Evolutionary conservation across 2,329 filamentous ascomycete species (phyloP).

Genomic region (Ophiostoma quercus): DNA sequence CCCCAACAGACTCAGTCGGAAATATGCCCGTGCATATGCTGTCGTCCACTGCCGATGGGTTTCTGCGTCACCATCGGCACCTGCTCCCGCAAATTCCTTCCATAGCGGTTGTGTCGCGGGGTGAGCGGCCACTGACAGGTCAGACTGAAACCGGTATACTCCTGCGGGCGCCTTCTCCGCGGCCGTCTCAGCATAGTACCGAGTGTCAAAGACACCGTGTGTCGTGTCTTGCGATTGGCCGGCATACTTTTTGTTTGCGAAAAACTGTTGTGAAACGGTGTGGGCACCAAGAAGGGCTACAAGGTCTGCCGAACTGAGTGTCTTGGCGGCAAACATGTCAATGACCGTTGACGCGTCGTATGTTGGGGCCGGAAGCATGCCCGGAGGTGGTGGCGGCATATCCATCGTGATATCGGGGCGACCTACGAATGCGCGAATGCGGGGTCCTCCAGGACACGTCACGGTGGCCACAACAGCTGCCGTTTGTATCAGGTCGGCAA

Average conservation of each 20-base stretch:
- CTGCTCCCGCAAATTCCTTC: constrained; percentile 34
- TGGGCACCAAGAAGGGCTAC: constrained; percentile 53
- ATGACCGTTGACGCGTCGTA: constrained; percentile 41
- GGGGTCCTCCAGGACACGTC: constrained; percentile 48
- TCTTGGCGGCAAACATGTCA: constrained; percentile 46
- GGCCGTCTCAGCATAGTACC: constrained; percentile 42
- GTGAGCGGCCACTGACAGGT: constrained; percentile 39
- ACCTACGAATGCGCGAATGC: constrained; percentile 46
- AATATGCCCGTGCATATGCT: constrained; percentile 49
- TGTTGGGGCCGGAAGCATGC: constrained; percentile 42
- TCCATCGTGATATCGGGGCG: constrained; percentile 39
- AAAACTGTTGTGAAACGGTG: constrained; percentile 44
- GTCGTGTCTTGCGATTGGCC: constrained; percentile 45
- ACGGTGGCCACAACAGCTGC: constrained; percentile 45
- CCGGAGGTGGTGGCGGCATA: constrained; percentile 37
- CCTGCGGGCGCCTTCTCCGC: constrained; percentile 31
- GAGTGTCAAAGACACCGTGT: constrained; percentile 46
- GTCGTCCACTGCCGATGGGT: constrained; percentile 37
- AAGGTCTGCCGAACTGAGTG: constrained; percentile 45
- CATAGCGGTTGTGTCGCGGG: constrained; percentile 37
- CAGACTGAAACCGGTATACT: constrained; percentile 40
- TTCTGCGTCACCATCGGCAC: background rate
- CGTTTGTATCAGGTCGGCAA: constrained; percentile 52
- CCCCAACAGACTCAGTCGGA: constrained; percentile 51
- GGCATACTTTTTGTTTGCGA: constrained; percentile 38